Conservation (phyloP, 2,329 filamentous ascomycete genomes). For the Aspergillus cejpii region DNA sequence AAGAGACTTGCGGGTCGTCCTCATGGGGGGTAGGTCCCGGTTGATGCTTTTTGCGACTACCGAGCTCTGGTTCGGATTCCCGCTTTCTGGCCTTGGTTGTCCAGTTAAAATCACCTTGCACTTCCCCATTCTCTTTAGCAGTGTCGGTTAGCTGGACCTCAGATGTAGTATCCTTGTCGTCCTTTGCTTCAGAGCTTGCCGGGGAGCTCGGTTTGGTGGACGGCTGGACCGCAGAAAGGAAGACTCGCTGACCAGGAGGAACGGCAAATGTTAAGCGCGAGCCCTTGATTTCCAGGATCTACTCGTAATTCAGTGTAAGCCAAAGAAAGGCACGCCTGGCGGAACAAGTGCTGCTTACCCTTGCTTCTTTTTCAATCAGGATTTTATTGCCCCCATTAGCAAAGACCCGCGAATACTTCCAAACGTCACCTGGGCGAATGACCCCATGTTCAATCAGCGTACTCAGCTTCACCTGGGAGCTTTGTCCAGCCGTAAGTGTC, state of each 20-base stretch:
- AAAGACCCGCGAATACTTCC: conserved; percentile 33
- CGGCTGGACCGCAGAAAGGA: conserved; percentile 20
- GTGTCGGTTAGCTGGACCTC: background rate
- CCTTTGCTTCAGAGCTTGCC: background rate
- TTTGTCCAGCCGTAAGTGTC: conserved; percentile 37
- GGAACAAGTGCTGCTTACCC: conserved; percentile 30
- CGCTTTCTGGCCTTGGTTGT: conserved; percentile 10
- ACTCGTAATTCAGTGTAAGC: background rate
- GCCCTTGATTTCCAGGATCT: conserved; percentile 33
- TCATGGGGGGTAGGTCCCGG: conserved; percentile 1
- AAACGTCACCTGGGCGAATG: conserved; percentile 37
- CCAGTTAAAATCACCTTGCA: background rate
- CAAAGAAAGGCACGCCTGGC: background rate
- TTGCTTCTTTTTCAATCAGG: conserved; percentile 40
- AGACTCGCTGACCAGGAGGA: conserved; percentile 35
- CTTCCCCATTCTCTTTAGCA: background rate
- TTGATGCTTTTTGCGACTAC: conserved; percentile 1
- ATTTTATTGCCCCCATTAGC: conserved; percentile 23
- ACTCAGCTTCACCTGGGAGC: conserved; percentile 35
- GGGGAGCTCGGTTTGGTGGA: background rate
- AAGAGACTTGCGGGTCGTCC: background rate
- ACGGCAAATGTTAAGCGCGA: conserved; percentile 33
- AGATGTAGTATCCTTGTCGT: background rate
- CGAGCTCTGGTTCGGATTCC: conserved; percentile 8
- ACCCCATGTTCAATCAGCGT: conserved; percentile 33